These are phyloP conservation scores for Boletus sp. DNA, from an alignment of 1,284 basidiomycete genomes.

Conservation along the genomic window DNA sequence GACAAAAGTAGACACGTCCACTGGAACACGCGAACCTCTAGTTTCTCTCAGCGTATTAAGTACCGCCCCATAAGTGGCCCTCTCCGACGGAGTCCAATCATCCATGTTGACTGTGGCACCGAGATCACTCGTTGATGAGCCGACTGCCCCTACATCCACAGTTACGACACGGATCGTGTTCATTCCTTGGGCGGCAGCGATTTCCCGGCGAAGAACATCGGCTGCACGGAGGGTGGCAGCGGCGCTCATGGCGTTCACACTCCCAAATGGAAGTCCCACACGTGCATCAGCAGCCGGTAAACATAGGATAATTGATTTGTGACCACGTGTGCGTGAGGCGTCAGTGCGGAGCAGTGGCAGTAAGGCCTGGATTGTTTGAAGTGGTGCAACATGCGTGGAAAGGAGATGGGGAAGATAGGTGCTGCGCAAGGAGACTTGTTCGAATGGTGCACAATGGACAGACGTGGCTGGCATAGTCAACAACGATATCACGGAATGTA, in stretches of 20 bases:
- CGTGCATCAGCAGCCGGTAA: conserved; percentile 64
- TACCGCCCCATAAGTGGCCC: conserved; percentile 62
- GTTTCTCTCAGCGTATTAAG: conserved; percentile 50
- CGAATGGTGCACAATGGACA: conserved; percentile 50
- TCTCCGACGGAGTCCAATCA: conserved; percentile 68
- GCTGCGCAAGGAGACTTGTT: conserved; percentile 60
- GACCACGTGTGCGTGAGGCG: conserved; percentile 47
- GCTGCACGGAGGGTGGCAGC: conserved; percentile 63
- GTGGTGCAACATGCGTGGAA: conserved; percentile 68
- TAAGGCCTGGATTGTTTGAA: conserved; percentile 71
- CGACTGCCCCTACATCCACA: conserved; percentile 40
- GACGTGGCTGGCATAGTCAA: conserved; percentile 48
- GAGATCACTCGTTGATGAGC: conserved; percentile 7
- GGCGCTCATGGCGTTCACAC: conserved; percentile 62
- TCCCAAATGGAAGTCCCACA: conserved; percentile 66
- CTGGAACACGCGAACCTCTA: conserved; percentile 46
- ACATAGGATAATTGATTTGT: conserved; percentile 66
- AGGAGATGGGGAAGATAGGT: conserved; percentile 66
- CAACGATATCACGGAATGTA: conserved; percentile 69
- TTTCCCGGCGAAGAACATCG: conserved; percentile 69
- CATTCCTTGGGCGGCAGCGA: conserved; percentile 49
- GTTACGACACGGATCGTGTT: conserved; percentile 63
- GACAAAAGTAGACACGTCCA: conserved; percentile 56
- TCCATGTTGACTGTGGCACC: conserved; percentile 38
- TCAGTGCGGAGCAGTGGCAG: conserved; percentile 67